Conservation (phyloP, 1,284 basidiomycete genomes). For the Cutaneotrichosporon sp. region DNA sequence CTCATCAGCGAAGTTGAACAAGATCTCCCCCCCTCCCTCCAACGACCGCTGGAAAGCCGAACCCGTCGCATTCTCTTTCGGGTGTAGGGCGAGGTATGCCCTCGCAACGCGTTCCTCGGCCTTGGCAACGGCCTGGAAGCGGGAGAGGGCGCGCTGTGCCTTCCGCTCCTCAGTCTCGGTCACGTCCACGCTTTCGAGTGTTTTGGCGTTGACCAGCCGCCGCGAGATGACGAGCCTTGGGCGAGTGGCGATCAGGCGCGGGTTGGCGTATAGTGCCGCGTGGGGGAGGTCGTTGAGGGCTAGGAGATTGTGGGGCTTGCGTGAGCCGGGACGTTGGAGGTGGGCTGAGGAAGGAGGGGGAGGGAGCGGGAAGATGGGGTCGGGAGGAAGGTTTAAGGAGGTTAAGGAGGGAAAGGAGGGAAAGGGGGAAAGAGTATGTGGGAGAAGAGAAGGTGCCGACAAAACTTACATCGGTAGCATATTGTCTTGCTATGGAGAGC, state of each 20-base stretch:
- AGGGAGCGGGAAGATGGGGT: no score
- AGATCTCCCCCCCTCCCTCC: not conserved
- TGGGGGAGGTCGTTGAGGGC: constrained; percentile 37
- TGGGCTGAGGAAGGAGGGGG: no score
- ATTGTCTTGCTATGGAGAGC: constrained; percentile 34
- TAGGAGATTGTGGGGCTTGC: constrained; percentile 39
- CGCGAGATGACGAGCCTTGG: constrained; percentile 19
- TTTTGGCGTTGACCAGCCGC: constrained; percentile 14
- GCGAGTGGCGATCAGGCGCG: constrained; percentile 28
- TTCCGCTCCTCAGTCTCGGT: constrained; percentile 25
- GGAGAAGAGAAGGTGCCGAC: no score
- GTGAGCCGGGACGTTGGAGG: constrained; percentile 25
- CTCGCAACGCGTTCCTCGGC: constrained; percentile 36
- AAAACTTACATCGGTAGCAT: constrained; percentile 43
- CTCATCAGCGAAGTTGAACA: constrained; percentile 1
- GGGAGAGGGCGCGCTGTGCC: constrained; percentile 35
- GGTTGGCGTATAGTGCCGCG: constrained; percentile 28
- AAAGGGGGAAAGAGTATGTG: no score
- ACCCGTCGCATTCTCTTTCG: not conserved
- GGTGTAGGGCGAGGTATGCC: constrained; percentile 34
- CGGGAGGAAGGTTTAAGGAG: no score
- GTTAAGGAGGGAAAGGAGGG: no score
- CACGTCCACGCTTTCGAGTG: constrained; percentile 1
- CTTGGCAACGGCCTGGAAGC: constrained; percentile 49
- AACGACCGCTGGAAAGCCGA: not conserved